Conservation (phyloP, 2,329 filamentous ascomycete species). For the Ceratocystis ficicola region DNA sequence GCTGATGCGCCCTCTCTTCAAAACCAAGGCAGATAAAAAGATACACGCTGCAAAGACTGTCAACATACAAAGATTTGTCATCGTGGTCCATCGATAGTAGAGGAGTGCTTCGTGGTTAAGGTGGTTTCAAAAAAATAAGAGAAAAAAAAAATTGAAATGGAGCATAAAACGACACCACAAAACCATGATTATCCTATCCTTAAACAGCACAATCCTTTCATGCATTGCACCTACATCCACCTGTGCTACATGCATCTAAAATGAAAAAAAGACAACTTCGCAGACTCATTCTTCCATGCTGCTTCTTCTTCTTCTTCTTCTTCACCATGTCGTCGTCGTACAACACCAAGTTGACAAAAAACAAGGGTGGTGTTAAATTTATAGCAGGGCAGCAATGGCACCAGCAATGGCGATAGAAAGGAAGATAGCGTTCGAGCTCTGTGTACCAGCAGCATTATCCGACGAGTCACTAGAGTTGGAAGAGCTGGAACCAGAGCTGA, state of each 20-base stretch:
- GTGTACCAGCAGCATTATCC: constrained; percentile 32
- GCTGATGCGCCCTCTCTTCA: background rate
- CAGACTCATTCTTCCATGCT: too few species aligned
- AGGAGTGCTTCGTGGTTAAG: constrained; percentile 16
- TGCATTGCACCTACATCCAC: background rate
- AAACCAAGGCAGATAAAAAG: constrained; percentile 1
- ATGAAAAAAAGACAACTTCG: too few species aligned
- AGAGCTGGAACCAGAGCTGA: constrained; percentile 25
- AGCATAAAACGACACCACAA: constrained; percentile 19
- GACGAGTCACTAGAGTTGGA: constrained; percentile 26
- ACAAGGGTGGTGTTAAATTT: constrained; percentile 26
- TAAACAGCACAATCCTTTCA: constrained; percentile 10
- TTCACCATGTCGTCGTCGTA: constrained; percentile 1
- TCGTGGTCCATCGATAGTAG: too few species aligned
- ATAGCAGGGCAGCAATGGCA: constrained; percentile 41
- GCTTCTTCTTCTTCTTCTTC: background rate
- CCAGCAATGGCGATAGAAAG: constrained; percentile 38
- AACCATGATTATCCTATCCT: constrained; percentile 18
- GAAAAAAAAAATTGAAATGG: constrained; percentile 14
- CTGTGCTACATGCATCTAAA: constrained; percentile 10
- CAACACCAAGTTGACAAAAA: background rate
- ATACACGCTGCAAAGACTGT: constrained; percentile 6
- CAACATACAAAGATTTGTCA: background rate
- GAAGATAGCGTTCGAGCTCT: constrained; percentile 37
- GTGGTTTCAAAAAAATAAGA: constrained; percentile 17